Evolutionary conservation across 2,329 filamentous ascomycete genomes (phyloP), one percentile per base, ranked within the genome.

Genomic region (Catunica adiposa): DNA sequence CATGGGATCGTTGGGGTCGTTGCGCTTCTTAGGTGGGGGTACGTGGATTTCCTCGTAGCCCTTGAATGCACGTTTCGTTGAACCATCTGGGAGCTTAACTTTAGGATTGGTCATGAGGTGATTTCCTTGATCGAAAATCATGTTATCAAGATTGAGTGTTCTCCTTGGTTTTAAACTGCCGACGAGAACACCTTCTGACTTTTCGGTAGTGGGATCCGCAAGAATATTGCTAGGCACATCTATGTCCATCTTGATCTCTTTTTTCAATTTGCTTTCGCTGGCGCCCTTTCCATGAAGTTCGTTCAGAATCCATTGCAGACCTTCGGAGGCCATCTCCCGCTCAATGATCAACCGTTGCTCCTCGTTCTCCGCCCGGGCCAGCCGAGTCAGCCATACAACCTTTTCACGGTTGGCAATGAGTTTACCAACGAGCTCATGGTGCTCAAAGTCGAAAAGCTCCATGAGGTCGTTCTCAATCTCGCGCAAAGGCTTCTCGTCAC

Each of bases 91-190:
- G 20, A 98, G 76, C 60, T 86, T 84, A 50, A 98, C 92, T 65
- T 89, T 96, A 5, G 89, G 86, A 63, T 98, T 98, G n/a, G 92
- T 97, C 90, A 97, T 98, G 46, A 98, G 76, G 72, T 98, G 92
- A 64, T 97, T 98, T 54, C 92, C 92, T 69, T 97, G 90, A 62
- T 97, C 92, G 66, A 98, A 98, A 40, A 96, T 79, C 34, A 98
- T 79, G 63, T 97, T 97, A 57, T 98, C 90, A 53, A 98, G 74
- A 66, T 97, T 97, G 66, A 98, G 88, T 47, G 88, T 72, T 65
- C 86, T 87, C 62, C 83, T 83, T 1, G 94, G 92, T 63, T 92
- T 86, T 38, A 98, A 73, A 14, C 88, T 89, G 55, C 89, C 87
- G 31, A 89, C 76, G 20, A 95, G 72, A 54, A 79, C 78, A 53